phyloP scores from a whole-genome alignment of 768 basidiomycete species.

The Mycena floridula region DNA sequence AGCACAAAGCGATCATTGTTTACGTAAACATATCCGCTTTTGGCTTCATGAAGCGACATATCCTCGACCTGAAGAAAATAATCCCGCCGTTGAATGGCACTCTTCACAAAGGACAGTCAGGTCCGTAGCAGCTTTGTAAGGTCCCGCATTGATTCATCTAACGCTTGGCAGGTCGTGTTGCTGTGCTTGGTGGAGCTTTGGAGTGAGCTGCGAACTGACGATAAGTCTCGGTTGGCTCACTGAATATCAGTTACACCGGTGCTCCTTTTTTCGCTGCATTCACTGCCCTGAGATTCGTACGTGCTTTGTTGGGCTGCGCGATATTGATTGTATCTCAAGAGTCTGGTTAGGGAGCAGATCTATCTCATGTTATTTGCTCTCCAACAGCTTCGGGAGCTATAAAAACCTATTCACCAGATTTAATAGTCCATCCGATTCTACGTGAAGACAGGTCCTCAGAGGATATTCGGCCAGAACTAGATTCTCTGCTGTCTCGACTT shows the following conservation, averaged over 20 bases:
- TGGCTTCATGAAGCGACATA: too few relatives aligned
- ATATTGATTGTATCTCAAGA: background rate
- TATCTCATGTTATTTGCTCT: constrained; percentile 96
- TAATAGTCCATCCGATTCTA: constrained; percentile 95
- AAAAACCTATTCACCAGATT: constrained; percentile 94
- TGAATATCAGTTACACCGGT: constrained; percentile 76
- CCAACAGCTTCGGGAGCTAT: constrained; percentile 89
- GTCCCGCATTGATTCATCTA: background rate
- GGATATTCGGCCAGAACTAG: constrained; percentile 43
- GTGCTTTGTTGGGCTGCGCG: constrained; percentile 15
- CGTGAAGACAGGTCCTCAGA: constrained; percentile 53
- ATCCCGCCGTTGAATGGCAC: constrained; percentile 88
- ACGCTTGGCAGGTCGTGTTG: constrained; percentile 63
- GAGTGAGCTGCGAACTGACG: constrained; percentile 63
- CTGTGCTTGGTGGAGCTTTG: constrained; percentile 87
- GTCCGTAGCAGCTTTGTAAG: constrained; percentile 31
- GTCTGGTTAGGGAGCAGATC: constrained; percentile 68
- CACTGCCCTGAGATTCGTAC: constrained; percentile 79
- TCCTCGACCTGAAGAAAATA: constrained; percentile 68
- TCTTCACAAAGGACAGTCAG: constrained; percentile 94
- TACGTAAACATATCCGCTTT: too few relatives aligned
- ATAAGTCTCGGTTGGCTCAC: background rate
- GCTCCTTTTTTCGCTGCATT: constrained; percentile 96
- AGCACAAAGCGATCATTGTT: too few relatives aligned
- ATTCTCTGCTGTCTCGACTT: constrained; percentile 73